These are phyloP conservation scores for Chloranthus sessilifolius DNA, from an alignment of 164 flowering plant species.

Conservation along the genomic window DNA sequence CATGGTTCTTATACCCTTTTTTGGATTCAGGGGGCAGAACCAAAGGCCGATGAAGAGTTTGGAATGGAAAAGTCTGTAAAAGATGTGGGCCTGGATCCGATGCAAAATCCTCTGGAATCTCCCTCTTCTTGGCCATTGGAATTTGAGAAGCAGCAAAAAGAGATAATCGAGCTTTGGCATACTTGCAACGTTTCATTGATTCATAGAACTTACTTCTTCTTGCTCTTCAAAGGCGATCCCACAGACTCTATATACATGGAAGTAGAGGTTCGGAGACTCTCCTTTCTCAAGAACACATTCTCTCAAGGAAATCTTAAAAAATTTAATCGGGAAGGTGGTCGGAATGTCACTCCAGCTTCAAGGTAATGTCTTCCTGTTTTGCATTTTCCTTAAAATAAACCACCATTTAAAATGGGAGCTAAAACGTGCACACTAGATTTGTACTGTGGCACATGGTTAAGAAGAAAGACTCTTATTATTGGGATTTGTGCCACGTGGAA, in stretches of 20 bases:
- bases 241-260: constrained; percentile 77
- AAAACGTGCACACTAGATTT: no score
- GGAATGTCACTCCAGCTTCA: constrained; percentile 33
- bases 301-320: constrained; percentile 22
- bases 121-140: constrained; percentile 38
- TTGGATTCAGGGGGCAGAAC: constrained; percentile 33
- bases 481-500: no score
- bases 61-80: constrained; percentile 26
- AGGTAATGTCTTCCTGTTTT: constrained; percentile 38
- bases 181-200: constrained; percentile 66
- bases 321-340: constrained; percentile 20
- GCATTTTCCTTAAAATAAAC: neutral
- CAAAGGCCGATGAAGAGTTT: constrained; percentile 12
- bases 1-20: neutral
- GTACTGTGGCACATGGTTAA: no score
- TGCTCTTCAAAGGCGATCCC: constrained; percentile 81
- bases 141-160: constrained; percentile 47
- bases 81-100: constrained; percentile 55
- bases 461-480: no score
- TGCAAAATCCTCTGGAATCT: constrained; percentile 31
- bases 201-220: constrained; percentile 80
- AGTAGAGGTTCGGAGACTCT: constrained; percentile 78
- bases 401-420: no score
- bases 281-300: constrained; percentile 54
- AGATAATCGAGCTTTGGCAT: constrained; percentile 80